These are phyloP conservation scores for Diaporthe sp. DNA, from an alignment of 2,329 filamentous ascomycete species.

Conservation along the genomic window DNA sequence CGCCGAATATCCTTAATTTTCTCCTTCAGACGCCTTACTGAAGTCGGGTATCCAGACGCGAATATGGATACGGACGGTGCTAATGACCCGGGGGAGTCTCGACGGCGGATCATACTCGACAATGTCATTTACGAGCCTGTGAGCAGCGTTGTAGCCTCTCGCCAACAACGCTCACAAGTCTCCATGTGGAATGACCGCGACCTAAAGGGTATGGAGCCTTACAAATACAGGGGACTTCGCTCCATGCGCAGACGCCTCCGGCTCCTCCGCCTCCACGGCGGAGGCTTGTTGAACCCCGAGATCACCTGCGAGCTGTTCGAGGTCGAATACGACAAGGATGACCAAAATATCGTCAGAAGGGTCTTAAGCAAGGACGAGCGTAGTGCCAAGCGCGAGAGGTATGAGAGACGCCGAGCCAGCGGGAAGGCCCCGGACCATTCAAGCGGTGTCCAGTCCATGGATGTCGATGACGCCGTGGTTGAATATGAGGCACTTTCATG, in stretches of 20 bases:
- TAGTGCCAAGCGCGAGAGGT: not conserved
- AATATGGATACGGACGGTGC: not conserved
- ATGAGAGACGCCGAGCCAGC: not conserved
- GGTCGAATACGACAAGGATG: not conserved
- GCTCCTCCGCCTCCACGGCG: not conserved
- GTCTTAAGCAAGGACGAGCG: not conserved
- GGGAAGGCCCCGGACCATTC: not conserved
- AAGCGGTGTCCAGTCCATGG: not conserved
- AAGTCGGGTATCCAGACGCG: too few relatives aligned
- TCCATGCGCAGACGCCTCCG: not conserved
- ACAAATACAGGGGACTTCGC: not conserved
- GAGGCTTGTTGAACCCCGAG: not conserved
- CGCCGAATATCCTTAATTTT: not conserved
- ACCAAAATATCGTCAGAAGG: not conserved
- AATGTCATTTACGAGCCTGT: conserved; percentile 5
- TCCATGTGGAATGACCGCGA: not conserved
- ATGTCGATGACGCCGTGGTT: not conserved
- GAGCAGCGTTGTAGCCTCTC: not conserved
- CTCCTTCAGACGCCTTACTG: not conserved
- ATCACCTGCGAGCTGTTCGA: conserved; percentile 4
- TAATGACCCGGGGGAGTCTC: not conserved
- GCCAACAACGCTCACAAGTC: conserved; percentile 5
- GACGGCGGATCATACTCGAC: not conserved
- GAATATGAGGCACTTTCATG: conserved; percentile 48
- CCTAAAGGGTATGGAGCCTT: not conserved